Evolutionary conservation across 129 eudicot species (phyloP).

Genomic region (Logfia minima): DNA sequence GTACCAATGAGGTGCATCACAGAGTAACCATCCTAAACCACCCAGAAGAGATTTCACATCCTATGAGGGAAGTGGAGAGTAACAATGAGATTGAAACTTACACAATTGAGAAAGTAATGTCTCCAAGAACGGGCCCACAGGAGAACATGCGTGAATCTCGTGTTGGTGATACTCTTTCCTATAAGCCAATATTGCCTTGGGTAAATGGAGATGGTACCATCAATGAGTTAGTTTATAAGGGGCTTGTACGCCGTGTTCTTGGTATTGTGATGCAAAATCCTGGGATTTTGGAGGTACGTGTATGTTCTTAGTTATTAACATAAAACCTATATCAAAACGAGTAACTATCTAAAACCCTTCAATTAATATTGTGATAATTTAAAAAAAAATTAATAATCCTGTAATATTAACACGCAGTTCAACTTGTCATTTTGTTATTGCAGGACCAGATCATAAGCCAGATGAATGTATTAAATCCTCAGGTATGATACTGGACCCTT

Average conservation of each 20-base stretch:
- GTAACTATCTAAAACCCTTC: not conserved
- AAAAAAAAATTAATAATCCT: no score
- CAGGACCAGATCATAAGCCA: conserved; percentile 60
- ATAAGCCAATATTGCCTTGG: conserved; percentile 87
- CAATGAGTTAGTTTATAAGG: conserved; percentile 70
- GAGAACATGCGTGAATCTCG: conserved; percentile 22
- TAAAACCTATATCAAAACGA: not conserved
- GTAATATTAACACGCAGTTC: not conserved
- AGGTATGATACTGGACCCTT: conserved; percentile 47
- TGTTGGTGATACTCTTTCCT: conserved; percentile 30
- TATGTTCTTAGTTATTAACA: not conserved
- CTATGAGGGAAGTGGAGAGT: conserved; percentile 28
- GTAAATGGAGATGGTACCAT: conserved; percentile 89
- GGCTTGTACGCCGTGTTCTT: conserved; percentile 82
- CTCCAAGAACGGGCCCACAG: conserved; percentile 25
- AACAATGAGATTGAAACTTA: conserved; percentile 26
- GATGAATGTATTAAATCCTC: conserved; percentile 77
- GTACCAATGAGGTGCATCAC: conserved; percentile 22
- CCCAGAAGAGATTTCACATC: conserved; percentile 27
- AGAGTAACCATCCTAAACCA: conserved; percentile 35
- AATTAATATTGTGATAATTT: not conserved
- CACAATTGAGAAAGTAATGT: conserved; percentile 25
- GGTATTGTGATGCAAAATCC: conserved; percentile 91
- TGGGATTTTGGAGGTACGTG: conserved; percentile 76
- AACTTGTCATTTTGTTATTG: conserved; percentile 20